Conservation (phyloP, 176 grass and related monocot species). For the Typha latifolia region DNA sequence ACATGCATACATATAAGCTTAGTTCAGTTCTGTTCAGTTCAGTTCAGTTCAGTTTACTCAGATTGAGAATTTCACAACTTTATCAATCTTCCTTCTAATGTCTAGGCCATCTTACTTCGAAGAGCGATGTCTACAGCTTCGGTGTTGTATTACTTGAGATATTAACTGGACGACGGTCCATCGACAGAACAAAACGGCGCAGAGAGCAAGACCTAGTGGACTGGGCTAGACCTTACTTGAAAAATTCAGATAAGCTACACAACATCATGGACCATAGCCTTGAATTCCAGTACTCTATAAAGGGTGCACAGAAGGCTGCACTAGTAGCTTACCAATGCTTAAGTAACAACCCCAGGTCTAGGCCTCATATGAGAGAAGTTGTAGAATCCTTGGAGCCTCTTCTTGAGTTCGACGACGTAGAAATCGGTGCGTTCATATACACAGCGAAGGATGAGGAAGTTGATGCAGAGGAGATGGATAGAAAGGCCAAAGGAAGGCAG, state of each 20-base stretch:
- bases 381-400: constrained; percentile 47
- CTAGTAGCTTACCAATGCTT: constrained; percentile 36
- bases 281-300: constrained; percentile 28
- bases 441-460: no score
- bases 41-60: no score
- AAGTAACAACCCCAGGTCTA: constrained; percentile 36
- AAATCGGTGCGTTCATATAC: no score
- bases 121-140: constrained; percentile 82
- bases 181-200: constrained; percentile 43
- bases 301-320: constrained; percentile 35
- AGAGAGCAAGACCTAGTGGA: constrained; percentile 45
- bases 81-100: neutral
- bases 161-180: constrained; percentile 71
- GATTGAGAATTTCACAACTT: no score
- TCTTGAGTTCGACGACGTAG: no score
- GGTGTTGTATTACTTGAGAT: constrained; percentile 83
- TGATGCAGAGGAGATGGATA: no score
- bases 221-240: constrained; percentile 44
- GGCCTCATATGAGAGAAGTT: constrained; percentile 47
- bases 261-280: constrained; percentile 54
- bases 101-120: constrained; percentile 75
- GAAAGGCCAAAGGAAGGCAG: no score
- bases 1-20: no score
- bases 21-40: no score
- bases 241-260: constrained; percentile 34